phyloP scores from a whole-genome alignment of 371 early-diverging fungal species.

The Choanephora cucurbitarum region DNA sequence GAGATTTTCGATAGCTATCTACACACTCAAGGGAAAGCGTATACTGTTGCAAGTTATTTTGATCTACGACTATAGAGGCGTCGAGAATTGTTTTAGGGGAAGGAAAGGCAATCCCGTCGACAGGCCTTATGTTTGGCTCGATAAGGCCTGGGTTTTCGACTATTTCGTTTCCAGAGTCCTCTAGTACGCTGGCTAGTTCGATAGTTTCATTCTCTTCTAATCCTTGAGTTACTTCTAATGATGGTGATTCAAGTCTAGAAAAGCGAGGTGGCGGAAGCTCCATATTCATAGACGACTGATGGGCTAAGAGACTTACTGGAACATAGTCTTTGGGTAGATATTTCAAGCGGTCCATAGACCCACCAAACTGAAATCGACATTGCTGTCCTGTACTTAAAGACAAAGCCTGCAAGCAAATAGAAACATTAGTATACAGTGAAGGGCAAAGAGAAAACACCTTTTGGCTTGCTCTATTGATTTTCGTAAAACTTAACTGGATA shows the following conservation, averaged over 20 bases:
- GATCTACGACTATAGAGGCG: no score
- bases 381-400: slow-evolving; percentile 48
- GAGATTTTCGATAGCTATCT: neutral
- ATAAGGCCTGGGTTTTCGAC: slow-evolving; percentile 11
- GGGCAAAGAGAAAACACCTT: no score
- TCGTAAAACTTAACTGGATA: slow-evolving; percentile 49
- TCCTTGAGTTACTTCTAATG: neutral
- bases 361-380: slow-evolving; percentile 44
- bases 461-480: neutral
- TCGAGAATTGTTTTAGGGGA: no score
- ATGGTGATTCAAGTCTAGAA: neutral
- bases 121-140: slow-evolving; percentile 28
- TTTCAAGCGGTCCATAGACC: slow-evolving; percentile 35
- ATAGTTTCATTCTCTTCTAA: slow-evolving; percentile 16
- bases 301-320: slow-evolving; percentile 24
- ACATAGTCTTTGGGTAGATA: slow-evolving; percentile 35
- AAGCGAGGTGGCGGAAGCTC: slow-evolving; percentile 30
- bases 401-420: slow-evolving; percentile 26
- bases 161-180: no score
- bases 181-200: slow-evolving; percentile 10
- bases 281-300: slow-evolving; percentile 5
- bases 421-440: no score
- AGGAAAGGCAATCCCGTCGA: slow-evolving; percentile 11
- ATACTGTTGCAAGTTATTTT: neutral
- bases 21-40: slow-evolving; percentile 5